Base-by-base conservation (phyloP, 164 flowering plant genomes). In the Macadamia tetraphylla region DNA sequence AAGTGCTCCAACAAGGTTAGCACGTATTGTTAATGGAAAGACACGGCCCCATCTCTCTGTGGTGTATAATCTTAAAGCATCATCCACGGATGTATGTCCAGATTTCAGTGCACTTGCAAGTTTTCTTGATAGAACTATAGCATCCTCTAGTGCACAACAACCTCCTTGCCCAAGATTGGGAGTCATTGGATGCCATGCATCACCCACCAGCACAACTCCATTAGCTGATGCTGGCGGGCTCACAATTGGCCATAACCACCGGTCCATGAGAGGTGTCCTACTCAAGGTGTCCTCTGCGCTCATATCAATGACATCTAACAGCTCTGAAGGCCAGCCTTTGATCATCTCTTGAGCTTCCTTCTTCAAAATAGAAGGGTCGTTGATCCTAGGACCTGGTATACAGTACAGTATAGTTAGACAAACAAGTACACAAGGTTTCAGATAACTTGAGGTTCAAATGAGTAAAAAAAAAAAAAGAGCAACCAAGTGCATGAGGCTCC, bases 121-220 rank as follows among this genome's bases (percentile, higher is more conserved):
- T 70, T 86, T 86, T 69, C 73, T 81, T n/a, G 93, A 82, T 30
- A 94, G 77, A 58, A 86, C 83, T 4, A 91, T 81, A 3, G 98
- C 79, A 79, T 94, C 98, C 65, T 91, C 98, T 59, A 94, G 60
- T 3, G 98, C 97, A 77, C 96, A 88, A 63, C 98, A 91, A 30
- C 88, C 98, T 29, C 97, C 98, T 84, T 91, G 98, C 8, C 98
- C 98, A 0, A 91, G 89, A 76, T 94, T 94, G 35, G 97, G 98
- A 32, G 98, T 94, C 98, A 94, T 94, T 3, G 98, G 98, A 64
- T 94, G 98, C 98, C 98, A 91, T 10, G 98, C 98, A 79, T 94
- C 98, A 12, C 98, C 97, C 0, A 72, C 96, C 35, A 94, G 81
- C 60, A 91, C 98, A n/a, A 85, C 85, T 32, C 82, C 78, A 6